Evolutionary conservation across 129 eudicot species (phyloP), one percentile per base, ranked within the genome.

Genomic region (Kitagawia praeruptora): DNA sequence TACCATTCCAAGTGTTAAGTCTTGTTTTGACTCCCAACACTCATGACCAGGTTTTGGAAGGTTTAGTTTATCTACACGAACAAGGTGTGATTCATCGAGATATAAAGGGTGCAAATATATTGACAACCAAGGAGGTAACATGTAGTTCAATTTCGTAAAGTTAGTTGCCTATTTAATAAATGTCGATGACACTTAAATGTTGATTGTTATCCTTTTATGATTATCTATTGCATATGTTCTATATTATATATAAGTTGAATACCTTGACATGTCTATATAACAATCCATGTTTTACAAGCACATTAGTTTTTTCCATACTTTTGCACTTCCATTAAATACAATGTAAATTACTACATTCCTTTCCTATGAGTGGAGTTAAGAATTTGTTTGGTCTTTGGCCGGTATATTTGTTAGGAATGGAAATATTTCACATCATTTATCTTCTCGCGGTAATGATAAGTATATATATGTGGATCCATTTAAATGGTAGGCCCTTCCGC

Each of bases 41-140:
- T 51, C 78, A 75, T 72, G 21, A 46, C 41, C 83, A 96, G 99
- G 99, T 96, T 74, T 84, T 96, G 87, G 97, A 96, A 88, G 99
- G 99, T 75, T 79, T 96, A 86, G 99, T 92, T 76, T 96, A 96
- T 90, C 90, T 96, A 54, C 99, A 96, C 46, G 99, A 96, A 83
- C 99, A 96, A 78, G 99, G 99, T 56, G 99, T 96, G 27, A 96
- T 96, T 82, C 99, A 96, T 87, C 92, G 99, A 38, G 99, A 96
- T 83, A 96, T 96, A 80, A 96, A 96, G 91, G 99, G 99, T 84
- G 99, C 99, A 74, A 96, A 96, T 85, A 96, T 96, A 40, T 86
- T 96, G 89, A 92, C 97, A 31, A 96, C 99, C 34, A 96, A 96
- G 84, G 99, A 96, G 95, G 99, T 90, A 81, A 31, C 3, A 23